Base-by-base conservation (phyloP, 345 rosid species). In the Bruguiera sexangula region DNA sequence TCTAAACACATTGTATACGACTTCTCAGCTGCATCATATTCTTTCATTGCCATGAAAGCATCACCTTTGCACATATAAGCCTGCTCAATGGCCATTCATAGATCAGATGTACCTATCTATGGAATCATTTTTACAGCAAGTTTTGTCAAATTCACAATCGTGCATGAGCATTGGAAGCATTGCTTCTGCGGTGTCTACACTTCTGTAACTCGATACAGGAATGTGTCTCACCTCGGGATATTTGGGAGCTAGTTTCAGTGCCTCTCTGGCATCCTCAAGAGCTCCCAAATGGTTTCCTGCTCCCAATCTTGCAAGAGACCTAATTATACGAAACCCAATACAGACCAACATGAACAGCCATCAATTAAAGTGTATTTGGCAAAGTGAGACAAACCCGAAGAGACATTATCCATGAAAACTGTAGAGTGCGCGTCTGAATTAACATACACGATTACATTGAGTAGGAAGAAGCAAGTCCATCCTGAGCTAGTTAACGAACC, bases 61-160 rank as follows among this genome's bases (percentile, higher is more conserved):
- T 93, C 96, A 70, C 97, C 98, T 82, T 91, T 86, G 67, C 92
- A 81, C n/a, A 91, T 61, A 55, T 91, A 80, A 52, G 88, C 84
- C 96, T 93, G 83, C 26, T 46, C 63, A 20, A 70, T 43, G 24
- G 20, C 22, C 63, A 27, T 11, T 1, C 21, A 32, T 30, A 9
- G 36, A 72, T 30, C n/a, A 3, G 66, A 39, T 26, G 36, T 20
- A 36, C 56, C 13, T 43, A 69, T 58, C 26, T 24, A 16, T 8
- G 61, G 22, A 46, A 48, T n/a, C 26, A 60, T 58, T 26, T 15
- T 8, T 15, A n/a, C 37, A 32, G 9, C 0, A 21, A 24, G 50
- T 30, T 19, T 2, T 19, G 31, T 22, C 58, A 37, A 27, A 16
- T 32, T 18, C 51, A 52, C 51, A 52, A 3, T 9, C 27, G 37